Evolutionary conservation across 2,329 filamentous ascomycete species (phyloP).

Genomic region (Thelonectria olida): DNA sequence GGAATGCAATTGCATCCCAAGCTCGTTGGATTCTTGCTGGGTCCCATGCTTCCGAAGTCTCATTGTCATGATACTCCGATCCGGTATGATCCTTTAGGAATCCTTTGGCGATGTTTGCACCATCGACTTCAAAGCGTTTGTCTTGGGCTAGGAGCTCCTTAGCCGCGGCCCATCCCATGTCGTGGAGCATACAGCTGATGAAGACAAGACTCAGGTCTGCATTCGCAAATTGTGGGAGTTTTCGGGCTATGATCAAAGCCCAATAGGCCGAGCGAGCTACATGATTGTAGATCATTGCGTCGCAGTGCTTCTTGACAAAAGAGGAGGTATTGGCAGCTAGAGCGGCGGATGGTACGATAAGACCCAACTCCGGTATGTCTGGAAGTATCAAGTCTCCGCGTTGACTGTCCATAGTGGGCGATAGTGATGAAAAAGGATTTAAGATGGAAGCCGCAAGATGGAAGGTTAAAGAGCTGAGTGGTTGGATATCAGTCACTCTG

Average conservation of each 20-base stretch:
- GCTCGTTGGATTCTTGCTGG: slow-evolving; percentile 11
- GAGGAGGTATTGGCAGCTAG: not conserved
- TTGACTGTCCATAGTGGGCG: not conserved
- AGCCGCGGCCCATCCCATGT: slow-evolving; percentile 26
- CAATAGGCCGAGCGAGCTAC: slow-evolving; percentile 21
- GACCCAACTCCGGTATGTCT: not conserved
- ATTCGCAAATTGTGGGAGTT: not conserved
- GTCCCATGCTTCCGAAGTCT: slow-evolving; percentile 8
- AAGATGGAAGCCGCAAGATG: too few species aligned
- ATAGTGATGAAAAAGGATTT: too few species aligned
- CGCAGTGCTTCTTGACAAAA: slow-evolving; percentile 18
- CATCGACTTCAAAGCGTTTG: slow-evolving; percentile 28
- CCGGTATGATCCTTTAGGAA: slow-evolving; percentile 4
- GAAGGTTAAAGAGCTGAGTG: too few species aligned
- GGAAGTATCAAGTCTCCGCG: not conserved
- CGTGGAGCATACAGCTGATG: slow-evolving; percentile 23
- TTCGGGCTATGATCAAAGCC: slow-evolving; percentile 18
- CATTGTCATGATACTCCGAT: not conserved
- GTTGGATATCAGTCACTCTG: too few species aligned
- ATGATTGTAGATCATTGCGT: slow-evolving; percentile 20
- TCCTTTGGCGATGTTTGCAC: slow-evolving; percentile 20
- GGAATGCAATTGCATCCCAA: slow-evolving; percentile 27
- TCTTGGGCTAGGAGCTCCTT: slow-evolving; percentile 10
- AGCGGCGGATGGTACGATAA: not conserved
- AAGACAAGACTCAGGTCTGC: slow-evolving; percentile 18